Evolutionary conservation across 2,329 filamentous ascomycete species (phyloP).

Genomic region (Mollisia scopiformis): DNA sequence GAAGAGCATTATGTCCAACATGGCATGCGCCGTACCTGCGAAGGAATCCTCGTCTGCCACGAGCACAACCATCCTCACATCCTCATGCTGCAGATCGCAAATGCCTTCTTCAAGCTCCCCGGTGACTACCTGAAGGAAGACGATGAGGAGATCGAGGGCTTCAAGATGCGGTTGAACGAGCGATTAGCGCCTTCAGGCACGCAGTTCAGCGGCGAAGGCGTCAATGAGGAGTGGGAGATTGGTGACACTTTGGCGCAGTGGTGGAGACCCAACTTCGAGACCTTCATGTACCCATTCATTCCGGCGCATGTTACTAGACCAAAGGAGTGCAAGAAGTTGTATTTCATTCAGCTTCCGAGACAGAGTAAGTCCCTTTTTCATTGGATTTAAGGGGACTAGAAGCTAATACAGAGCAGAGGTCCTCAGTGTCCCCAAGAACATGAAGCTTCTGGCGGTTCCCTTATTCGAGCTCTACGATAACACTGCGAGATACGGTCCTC

Average conservation of each 20-base stretch:
- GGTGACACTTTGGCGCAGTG: conserved; percentile 95
- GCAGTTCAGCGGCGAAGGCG: conserved; percentile 78
- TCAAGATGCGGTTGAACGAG: conserved; percentile 91
- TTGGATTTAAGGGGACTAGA: not conserved
- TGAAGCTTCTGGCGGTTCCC: conserved; percentile 97
- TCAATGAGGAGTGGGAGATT: conserved; percentile 92
- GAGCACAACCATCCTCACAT: conserved; percentile 99
- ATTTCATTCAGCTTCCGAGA: conserved; percentile 92
- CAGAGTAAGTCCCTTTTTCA: conserved; percentile 65
- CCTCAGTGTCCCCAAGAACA: conserved; percentile 96
- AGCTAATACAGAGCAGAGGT: conserved; percentile 64
- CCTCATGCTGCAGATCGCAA: conserved; percentile 98
- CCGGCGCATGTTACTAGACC: conserved; percentile 94
- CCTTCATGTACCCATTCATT: conserved; percentile 99
- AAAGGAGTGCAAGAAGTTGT: conserved; percentile 99
- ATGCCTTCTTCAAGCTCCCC: conserved; percentile 98
- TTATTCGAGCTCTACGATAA: conserved; percentile 99
- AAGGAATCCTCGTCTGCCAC: conserved; percentile 96
- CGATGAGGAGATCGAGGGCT: conserved; percentile 92
- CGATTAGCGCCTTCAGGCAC: conserved; percentile 89
- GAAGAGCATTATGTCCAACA: conserved; percentile 91
- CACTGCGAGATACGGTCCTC: conserved; percentile 89
- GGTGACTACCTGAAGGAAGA: conserved; percentile 91
- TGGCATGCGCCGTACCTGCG: conserved; percentile 96
- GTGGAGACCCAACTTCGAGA: conserved; percentile 99